Conservation (phyloP, 345 rosid species). For the Turnera subulata region DNA sequence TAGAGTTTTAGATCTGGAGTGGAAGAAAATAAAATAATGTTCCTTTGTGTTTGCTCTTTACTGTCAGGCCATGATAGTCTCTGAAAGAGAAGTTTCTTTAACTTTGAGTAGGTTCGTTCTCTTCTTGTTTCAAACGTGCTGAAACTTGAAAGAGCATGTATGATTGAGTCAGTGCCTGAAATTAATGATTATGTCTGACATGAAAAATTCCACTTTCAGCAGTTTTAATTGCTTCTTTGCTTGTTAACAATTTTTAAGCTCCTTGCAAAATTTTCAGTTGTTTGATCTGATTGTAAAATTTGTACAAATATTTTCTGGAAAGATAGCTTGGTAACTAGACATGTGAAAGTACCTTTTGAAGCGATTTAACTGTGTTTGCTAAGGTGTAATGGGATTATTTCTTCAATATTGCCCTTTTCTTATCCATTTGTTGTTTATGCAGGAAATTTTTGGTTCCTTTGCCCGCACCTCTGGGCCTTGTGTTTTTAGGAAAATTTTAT, state of each 20-base stretch:
- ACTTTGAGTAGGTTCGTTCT: background rate
- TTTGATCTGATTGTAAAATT: no score
- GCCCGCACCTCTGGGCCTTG: slow-evolving; percentile 79
- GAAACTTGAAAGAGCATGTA: background rate
- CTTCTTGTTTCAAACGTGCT: background rate
- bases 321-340: no score
- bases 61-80: background rate
- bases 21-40: no score
- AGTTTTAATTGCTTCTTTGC: background rate
- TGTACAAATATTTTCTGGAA: no score
- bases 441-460: slow-evolving; percentile 85
- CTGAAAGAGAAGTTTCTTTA: background rate
- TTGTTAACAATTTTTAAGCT: no score
- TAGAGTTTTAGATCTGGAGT: no score
- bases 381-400: background rate
- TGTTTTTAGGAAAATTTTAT: slow-evolving; percentile 69
- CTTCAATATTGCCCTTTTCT: background rate
- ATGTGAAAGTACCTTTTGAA: no score
- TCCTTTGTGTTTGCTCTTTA: no score
- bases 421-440: slow-evolving; percentile 20
- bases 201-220: background rate
- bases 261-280: no score
- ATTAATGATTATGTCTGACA: background rate
- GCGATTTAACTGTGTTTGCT: no score
- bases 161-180: background rate